Percentiles rank a stretch among this genome's conserved stretches.
These are phyloP conservation scores for Puccinia hordei DNA, from an alignment of 1,284 basidiomycete genomes.

Conservation along the genomic window DNA sequence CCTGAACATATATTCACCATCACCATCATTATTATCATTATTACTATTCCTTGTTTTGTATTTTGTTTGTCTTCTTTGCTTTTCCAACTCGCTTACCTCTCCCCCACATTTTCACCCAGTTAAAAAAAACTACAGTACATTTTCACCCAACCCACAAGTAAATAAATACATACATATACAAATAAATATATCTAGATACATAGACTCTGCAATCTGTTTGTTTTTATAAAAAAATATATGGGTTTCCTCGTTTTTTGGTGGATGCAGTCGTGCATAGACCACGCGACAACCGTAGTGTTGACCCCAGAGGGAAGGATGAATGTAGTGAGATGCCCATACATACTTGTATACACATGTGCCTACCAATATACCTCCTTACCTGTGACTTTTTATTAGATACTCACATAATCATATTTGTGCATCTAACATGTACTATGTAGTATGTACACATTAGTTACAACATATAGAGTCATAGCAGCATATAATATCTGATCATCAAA, in stretches of 20 bases:
- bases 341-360: too few relatives aligned
- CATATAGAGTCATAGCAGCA: too few relatives aligned
- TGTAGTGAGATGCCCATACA: not conserved
- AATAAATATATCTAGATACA: not conserved
- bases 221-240: not conserved
- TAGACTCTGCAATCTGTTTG: not conserved
- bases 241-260: not conserved
- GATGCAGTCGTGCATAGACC: not conserved
- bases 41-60: constrained; percentile 1
- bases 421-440: too few relatives aligned
- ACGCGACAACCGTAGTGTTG: not conserved
- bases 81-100: not conserved
- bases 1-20: not conserved
- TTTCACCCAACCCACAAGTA: not conserved
- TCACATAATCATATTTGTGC: too few relatives aligned
- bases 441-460: too few relatives aligned
- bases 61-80: not conserved
- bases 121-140: not conserved
- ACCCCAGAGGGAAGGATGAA: not conserved
- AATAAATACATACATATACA: constrained; percentile 2
- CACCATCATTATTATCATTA: constrained; percentile 18
- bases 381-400: too few relatives aligned
- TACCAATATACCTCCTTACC: too few relatives aligned
- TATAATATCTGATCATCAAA: too few relatives aligned
- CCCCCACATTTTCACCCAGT: not conserved